Evolutionary conservation across 2,329 filamentous ascomycete genomes (phyloP).

Genomic region (Eutypella sp.): DNA sequence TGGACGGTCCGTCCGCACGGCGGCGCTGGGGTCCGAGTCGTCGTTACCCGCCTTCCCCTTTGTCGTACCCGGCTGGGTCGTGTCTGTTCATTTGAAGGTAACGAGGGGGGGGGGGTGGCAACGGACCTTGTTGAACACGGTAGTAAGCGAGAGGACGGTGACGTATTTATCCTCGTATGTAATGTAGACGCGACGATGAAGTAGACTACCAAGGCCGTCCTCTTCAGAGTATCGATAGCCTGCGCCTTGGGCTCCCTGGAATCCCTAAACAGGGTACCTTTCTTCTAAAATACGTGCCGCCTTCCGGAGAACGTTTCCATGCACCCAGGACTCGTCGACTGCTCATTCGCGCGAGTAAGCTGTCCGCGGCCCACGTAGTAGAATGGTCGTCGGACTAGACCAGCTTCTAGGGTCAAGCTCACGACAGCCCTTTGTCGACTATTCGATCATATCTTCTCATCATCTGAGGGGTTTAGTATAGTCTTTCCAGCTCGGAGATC

Average conservation of each 20-base stretch:
- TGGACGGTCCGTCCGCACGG: constrained; percentile 30
- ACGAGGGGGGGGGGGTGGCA: background rate
- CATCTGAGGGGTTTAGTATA: too few relatives aligned
- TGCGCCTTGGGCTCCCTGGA: constrained; percentile 43
- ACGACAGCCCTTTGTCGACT: too few relatives aligned
- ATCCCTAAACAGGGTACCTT: constrained; percentile 42
- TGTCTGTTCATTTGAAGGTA: constrained; percentile 8
- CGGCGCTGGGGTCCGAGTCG: constrained; percentile 25
- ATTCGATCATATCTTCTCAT: too few relatives aligned
- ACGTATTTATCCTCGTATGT: constrained; percentile 43
- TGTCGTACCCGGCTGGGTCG: constrained; percentile 24
- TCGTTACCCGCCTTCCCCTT: constrained; percentile 34
- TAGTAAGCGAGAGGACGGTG: constrained; percentile 39
- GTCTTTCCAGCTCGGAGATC: too few relatives aligned
- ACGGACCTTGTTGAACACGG: constrained; percentile 29
- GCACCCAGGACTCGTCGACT: constrained; percentile 30
- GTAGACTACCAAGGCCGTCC: constrained; percentile 45
- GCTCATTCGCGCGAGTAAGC: constrained; percentile 5
- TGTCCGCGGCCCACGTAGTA: constrained; percentile 32
- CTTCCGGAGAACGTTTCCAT: constrained; percentile 40
- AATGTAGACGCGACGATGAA: constrained; percentile 45
- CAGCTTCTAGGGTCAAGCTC: too few relatives aligned
- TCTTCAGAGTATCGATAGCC: constrained; percentile 44
- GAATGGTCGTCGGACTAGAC: constrained; percentile 24
- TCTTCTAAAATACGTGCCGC: constrained; percentile 44